Evolutionary conservation across 2,329 filamentous ascomycete species (phyloP), one percentile per base, ranked within the genome.

Genomic region (Colletotrichum sublineola): DNA sequence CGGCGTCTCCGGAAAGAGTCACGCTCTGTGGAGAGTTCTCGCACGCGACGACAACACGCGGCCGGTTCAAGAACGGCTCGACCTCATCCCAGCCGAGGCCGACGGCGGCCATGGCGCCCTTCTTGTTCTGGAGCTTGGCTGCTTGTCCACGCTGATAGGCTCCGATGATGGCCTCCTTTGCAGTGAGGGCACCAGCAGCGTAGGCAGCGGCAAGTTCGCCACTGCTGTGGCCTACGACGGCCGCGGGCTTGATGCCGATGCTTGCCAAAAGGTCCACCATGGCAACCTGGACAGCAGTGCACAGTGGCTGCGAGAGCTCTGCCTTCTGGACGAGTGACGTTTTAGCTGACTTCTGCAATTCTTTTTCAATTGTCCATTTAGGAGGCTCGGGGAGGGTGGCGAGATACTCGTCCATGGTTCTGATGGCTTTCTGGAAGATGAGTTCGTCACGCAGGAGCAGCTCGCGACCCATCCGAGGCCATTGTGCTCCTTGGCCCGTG

Each of bases 121-220:
- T 62, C 62, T 0, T 76, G 75, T 29, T 71, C 38, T 40, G 38
- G 65, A 7, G 67, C 52, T 15, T 64, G 5, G 40, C 67, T 2
- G 29, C 67, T 2, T 77, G 60, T 24, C 85, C 85, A 3, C 85
- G 83, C 57, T 83, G 81, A 73, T 83, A 84, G 0, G 82, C 80
- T 11, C 81, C 78, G 12, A 81, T 76, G 18, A 86, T 82, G 1
- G 84, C 84, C 12, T 83, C 80, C 5, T 74, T 62, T 6, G 79
- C 75, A 0, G 78, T 77, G 5, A 86, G 62, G n/a, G 24, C 42
- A 12, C 62, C 55, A 20, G 77, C 66, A 0, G 78, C 77, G 42
- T 79, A 80, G 0, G 77, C 78, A 5, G 79, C 79, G 0, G 74
- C 79, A 6, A 81, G 79, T 60, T 81, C 79, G 0, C 79, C 79